Evolutionary conservation across 768 basidiomycete genomes (phyloP).

Genomic region (Crucibulum laeve): DNA sequence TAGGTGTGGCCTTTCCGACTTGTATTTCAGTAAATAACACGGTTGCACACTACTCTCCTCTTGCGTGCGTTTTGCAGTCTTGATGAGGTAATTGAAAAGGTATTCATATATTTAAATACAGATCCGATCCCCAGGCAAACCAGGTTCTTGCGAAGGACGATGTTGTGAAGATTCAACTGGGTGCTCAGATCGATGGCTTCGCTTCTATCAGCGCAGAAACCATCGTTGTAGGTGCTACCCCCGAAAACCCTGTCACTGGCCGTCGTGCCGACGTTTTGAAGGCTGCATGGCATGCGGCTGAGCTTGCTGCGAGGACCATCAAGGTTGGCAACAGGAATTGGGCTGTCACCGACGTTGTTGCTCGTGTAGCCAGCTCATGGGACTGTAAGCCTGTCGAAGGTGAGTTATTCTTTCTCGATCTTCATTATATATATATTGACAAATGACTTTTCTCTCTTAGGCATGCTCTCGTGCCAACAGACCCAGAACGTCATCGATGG

Average conservation of each 20-base stretch:
- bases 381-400: conserved; percentile 95
- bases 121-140: conserved; percentile 69
- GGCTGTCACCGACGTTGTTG: conserved; percentile 85
- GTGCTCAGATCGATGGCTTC: conserved; percentile 97
- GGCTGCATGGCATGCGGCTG: conserved; percentile 91
- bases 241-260: conserved; percentile 73
- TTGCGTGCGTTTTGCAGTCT: conserved; percentile 57
- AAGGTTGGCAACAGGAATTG: conserved; percentile 96
- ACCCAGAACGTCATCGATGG: conserved; percentile 93
- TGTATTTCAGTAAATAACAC: conserved; percentile 91
- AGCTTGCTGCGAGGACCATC: conserved; percentile 85
- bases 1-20: conserved; percentile 94
- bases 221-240: conserved; percentile 78
- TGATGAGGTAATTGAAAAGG: conserved; percentile 17
- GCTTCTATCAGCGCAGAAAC: conserved; percentile 94
- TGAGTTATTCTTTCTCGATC: conserved; percentile 21
- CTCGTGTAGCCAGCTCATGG: conserved; percentile 65
- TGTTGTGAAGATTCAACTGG: conserved; percentile 93
- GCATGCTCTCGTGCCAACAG: conserved; percentile 95
- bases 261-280: conserved; percentile 87
- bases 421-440: conserved; percentile 3
- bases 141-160: conserved; percentile 78
- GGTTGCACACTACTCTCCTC: conserved; percentile 96
- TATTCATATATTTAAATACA: conserved; percentile 18
- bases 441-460: conserved; percentile 28